These are phyloP conservation scores for Suillus subaureus DNA, from an alignment of 768 basidiomycete genomes.

Conservation along the genomic window DNA sequence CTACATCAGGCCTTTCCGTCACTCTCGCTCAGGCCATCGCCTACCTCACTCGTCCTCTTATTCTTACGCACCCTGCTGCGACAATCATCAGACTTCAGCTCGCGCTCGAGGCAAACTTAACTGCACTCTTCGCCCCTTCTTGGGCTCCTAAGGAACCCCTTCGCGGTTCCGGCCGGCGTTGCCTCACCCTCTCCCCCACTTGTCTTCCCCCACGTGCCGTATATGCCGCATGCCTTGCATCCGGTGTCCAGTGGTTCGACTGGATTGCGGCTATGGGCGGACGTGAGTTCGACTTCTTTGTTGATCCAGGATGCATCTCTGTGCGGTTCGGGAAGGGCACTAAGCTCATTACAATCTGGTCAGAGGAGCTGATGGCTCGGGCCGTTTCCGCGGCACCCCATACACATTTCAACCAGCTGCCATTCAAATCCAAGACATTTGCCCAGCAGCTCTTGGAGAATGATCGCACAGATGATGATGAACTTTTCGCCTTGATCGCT, in stretches of 20 bases:
- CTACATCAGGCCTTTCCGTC: constrained; percentile 56
- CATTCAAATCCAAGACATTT: constrained; percentile 52
- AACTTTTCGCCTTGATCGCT: constrained; percentile 74
- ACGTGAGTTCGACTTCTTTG: constrained; percentile 75
- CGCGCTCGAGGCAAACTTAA: constrained; percentile 73
- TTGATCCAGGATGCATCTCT: constrained; percentile 79
- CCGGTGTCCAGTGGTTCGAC: constrained; percentile 78
- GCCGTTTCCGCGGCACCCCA: constrained; percentile 16
- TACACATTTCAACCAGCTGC: constrained; percentile 20
- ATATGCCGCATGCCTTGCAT: constrained; percentile 68
- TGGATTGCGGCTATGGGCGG: constrained; percentile 75
- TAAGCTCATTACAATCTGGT: constrained; percentile 68
- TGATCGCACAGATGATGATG: constrained; percentile 72
- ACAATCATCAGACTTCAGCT: constrained; percentile 71
- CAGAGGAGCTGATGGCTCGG: constrained; percentile 48
- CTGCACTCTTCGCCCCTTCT: constrained; percentile 63
- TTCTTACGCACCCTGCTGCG: constrained; percentile 55
- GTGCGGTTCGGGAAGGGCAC: constrained; percentile 54
- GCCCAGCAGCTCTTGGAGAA: constrained; percentile 75
- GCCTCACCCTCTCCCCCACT: constrained; percentile 69
- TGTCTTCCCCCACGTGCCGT: constrained; percentile 72
- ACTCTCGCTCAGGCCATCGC: constrained; percentile 75
- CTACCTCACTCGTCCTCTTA: constrained; percentile 71
- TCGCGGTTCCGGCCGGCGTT: constrained; percentile 71
- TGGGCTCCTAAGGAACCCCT: constrained; percentile 69